Evolutionary conservation across 208 protist genomes (phyloP).

Genomic region (Trichomonas tenax): DNA sequence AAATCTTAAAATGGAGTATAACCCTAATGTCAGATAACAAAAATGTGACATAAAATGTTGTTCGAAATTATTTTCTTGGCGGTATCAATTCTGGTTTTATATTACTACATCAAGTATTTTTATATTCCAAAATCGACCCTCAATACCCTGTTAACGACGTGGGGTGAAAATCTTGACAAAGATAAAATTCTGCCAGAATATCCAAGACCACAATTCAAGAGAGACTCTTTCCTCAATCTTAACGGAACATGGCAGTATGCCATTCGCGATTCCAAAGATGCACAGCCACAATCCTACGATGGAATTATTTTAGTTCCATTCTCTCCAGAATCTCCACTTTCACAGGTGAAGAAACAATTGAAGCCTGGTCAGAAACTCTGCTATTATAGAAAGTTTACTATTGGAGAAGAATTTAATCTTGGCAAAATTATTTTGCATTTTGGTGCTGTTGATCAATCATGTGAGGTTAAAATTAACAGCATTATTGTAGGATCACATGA

Average conservation of each 20-base stretch:
- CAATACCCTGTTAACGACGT: not conserved
- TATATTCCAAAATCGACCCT: not conserved
- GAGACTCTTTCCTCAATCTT: not conserved
- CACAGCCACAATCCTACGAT: not conserved
- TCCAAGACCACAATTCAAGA: not conserved
- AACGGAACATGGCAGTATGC: not conserved
- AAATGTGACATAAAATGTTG: not conserved
- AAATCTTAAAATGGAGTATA: too few species aligned
- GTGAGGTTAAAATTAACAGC: constrained; percentile 16
- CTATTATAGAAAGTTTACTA: not conserved
- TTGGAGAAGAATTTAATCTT: not conserved
- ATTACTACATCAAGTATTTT: not conserved
- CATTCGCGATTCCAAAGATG: not conserved
- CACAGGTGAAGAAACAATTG: not conserved
- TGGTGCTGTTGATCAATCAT: constrained; percentile 6
- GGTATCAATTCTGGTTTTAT: not conserved
- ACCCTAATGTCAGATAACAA: too few species aligned
- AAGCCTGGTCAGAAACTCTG: not conserved
- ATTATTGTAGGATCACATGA: not conserved
- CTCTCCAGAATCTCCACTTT: not conserved
- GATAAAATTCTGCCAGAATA: constrained; percentile 1
- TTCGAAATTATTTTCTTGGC: not conserved
- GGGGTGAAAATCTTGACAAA: not conserved
- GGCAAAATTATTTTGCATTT: constrained; percentile 14
- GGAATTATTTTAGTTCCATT: not conserved